phyloP scores from a whole-genome alignment of 306 rosid species.

The Corylus heterophylla region DNA sequence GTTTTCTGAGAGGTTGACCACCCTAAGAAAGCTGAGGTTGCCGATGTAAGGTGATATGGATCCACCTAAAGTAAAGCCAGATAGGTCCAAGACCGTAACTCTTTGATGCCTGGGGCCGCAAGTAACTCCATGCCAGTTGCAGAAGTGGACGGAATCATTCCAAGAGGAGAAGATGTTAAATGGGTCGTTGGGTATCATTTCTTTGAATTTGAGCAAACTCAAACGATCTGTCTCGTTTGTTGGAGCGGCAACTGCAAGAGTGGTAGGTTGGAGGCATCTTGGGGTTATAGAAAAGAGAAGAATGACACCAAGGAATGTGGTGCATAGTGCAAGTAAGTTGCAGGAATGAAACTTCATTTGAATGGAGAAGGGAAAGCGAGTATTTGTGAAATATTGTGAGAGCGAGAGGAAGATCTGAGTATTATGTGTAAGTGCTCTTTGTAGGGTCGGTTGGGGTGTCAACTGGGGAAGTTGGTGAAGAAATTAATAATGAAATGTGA shows the following conservation, averaged over 20 bases:
- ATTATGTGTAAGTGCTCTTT: no score
- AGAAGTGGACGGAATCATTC: conserved; percentile 40
- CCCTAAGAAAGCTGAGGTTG: conserved; percentile 25
- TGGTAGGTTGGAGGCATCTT: no score
- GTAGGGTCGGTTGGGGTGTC: no score
- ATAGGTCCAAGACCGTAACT: conserved; percentile 24
- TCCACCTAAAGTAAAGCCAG: conserved; percentile 24
- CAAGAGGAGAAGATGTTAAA: conserved; percentile 26
- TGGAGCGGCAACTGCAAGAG: not conserved
- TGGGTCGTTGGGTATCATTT: conserved; percentile 26
- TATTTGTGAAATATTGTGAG: no score
- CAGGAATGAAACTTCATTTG: no score
- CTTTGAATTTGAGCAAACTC: conserved; percentile 38
- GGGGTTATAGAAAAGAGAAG: no score
- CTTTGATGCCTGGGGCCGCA: conserved; percentile 35
- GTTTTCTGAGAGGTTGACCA: conserved; percentile 15
- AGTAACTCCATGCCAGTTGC: conserved; percentile 45
- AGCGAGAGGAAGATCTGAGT: no score
- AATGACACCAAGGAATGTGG: no score
- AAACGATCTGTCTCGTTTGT: conserved; percentile 23
- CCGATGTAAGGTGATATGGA: conserved; percentile 42
- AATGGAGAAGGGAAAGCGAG: no score
- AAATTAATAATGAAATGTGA: no score
- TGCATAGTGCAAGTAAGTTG: no score
- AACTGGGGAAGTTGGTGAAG: no score